A percentile compares a stretch with the other conserved stretches of the same genome.
These are phyloP conservation scores for Coemansia javaensis DNA, from an alignment of 192 early-diverging fungal species.

Conservation along the genomic window DNA sequence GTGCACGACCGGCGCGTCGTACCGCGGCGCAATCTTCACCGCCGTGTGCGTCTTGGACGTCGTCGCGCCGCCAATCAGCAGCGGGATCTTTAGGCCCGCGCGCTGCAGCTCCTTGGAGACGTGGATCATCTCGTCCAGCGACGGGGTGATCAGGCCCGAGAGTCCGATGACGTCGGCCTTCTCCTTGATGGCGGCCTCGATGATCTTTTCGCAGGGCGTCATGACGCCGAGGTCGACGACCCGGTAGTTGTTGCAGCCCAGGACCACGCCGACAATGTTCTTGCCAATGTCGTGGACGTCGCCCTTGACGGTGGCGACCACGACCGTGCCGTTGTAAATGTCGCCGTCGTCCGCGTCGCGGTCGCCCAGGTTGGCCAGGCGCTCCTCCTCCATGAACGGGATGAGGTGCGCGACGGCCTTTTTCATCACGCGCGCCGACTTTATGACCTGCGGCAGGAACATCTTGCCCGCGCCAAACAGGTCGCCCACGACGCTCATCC, in stretches of 20 bases:
- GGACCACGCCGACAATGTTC: slow-evolving; percentile 95
- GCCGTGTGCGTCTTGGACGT: slow-evolving; percentile 96
- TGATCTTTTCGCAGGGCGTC: slow-evolving; percentile 91
- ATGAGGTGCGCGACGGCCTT: slow-evolving; percentile 95
- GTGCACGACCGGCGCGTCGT: slow-evolving; percentile 74
- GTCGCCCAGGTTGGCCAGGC: slow-evolving; percentile 62
- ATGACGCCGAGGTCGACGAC: slow-evolving; percentile 95
- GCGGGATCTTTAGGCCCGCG: slow-evolving; percentile 78
- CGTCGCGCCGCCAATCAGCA: slow-evolving; percentile 93
- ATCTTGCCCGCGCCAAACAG: slow-evolving; percentile 93
- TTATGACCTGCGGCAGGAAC: slow-evolving; percentile 98
- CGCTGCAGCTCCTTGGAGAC: slow-evolving; percentile 92
- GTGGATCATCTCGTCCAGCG: slow-evolving; percentile 95
- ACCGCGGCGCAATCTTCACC: slow-evolving; percentile 92
- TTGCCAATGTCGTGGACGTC: slow-evolving; percentile 99
- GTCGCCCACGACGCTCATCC: slow-evolving; percentile 92
- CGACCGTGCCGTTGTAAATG: slow-evolving; percentile 82
- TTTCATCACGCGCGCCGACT: slow-evolving; percentile 96
- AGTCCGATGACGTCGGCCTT: slow-evolving; percentile 93
- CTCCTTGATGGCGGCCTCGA: slow-evolving; percentile 78
- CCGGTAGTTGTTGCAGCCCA: slow-evolving; percentile 96
- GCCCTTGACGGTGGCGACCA: slow-evolving; percentile 95
- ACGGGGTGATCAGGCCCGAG: slow-evolving; percentile 90
- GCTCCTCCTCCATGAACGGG: slow-evolving; percentile 90
- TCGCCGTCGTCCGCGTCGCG: slow-evolving; percentile 57